phyloP scores from a whole-genome alignment of 2,329 filamentous ascomycete genomes.

The Mollisiaceae sp. region DNA sequence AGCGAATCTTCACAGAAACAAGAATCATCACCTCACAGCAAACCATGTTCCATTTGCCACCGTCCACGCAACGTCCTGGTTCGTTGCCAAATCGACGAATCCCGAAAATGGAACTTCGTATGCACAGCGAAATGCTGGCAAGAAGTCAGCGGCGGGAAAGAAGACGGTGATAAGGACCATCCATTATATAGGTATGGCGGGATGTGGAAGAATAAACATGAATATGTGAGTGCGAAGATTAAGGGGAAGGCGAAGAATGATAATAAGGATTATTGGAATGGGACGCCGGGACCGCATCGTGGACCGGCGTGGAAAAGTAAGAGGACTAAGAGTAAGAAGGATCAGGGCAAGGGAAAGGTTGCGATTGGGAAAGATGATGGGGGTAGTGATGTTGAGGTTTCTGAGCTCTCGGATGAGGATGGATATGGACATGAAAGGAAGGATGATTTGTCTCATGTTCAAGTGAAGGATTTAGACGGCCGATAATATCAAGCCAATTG shows the following conservation, averaged over 20 bases:
- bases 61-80: conserved; percentile 24
- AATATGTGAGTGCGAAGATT: conserved; percentile 30
- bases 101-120: conserved; percentile 27
- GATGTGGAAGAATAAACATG: conserved; percentile 33
- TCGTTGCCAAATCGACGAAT: conserved; percentile 29
- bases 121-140: conserved; percentile 25
- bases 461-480: background rate
- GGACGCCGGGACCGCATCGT: background rate
- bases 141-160: conserved; percentile 7
- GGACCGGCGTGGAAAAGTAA: background rate
- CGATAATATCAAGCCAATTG: background rate
- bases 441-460: conserved; percentile 2
- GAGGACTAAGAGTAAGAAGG: conserved; percentile 1
- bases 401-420: background rate
- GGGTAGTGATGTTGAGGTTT: background rate
- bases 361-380: background rate
- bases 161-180: conserved; percentile 20
- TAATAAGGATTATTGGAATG: conserved; percentile 10
- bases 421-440: background rate
- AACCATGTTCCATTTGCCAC: conserved; percentile 26
- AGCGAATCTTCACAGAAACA: no score
- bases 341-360: background rate
- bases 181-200: conserved; percentile 27
- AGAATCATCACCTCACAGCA: conserved; percentile 22
- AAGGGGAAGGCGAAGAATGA: conserved; percentile 28